These are phyloP conservation scores for Podospora australis DNA, from an alignment of 495 filamentous ascomycete species.

Conservation along the genomic window DNA sequence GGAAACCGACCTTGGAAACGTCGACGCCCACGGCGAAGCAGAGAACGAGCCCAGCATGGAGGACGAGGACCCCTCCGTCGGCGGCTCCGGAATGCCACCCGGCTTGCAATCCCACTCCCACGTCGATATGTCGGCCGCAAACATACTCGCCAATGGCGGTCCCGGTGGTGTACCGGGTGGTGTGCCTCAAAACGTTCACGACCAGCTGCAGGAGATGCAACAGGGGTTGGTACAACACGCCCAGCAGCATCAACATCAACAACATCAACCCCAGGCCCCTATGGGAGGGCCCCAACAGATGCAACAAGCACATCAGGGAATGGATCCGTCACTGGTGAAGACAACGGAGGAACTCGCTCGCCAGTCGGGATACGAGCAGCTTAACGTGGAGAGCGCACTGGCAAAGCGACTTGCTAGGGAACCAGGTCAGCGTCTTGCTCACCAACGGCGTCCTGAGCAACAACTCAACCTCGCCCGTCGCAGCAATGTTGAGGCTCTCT, in stretches of 20 bases:
- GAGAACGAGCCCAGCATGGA: conserved; percentile 29
- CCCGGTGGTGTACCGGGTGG: conserved; percentile 2
- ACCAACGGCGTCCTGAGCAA: conserved; percentile 41
- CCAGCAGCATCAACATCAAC: conserved; percentile 17
- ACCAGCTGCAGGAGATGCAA: conserved; percentile 18
- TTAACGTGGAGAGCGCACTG: conserved; percentile 41
- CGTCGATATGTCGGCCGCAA: conserved; percentile 27
- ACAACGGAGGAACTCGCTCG: conserved; percentile 37
- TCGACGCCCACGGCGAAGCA: conserved; percentile 24
- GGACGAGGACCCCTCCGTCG: conserved; percentile 18
- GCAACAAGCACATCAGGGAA: conserved; percentile 25
- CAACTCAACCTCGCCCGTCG: conserved; percentile 37
- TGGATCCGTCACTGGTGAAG: conserved; percentile 24
- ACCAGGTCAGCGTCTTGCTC: conserved; percentile 37
- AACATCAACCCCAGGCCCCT: conserved; percentile 17
- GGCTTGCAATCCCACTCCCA: too few relatives aligned
- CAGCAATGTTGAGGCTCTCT: conserved; percentile 46
- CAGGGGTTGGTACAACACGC: conserved; percentile 1
- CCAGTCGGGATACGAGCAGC: conserved; percentile 34
- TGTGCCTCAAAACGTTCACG: conserved; percentile 14
- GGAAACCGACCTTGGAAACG: conserved; percentile 21
- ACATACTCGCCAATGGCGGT: conserved; percentile 25
- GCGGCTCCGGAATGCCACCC: conserved; percentile 17
- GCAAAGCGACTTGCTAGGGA: conserved; percentile 40
- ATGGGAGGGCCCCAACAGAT: conserved; percentile 24